These are phyloP conservation scores for Corchorus capsularis DNA, from an alignment of 345 rosid species.

Conservation along the genomic window DNA sequence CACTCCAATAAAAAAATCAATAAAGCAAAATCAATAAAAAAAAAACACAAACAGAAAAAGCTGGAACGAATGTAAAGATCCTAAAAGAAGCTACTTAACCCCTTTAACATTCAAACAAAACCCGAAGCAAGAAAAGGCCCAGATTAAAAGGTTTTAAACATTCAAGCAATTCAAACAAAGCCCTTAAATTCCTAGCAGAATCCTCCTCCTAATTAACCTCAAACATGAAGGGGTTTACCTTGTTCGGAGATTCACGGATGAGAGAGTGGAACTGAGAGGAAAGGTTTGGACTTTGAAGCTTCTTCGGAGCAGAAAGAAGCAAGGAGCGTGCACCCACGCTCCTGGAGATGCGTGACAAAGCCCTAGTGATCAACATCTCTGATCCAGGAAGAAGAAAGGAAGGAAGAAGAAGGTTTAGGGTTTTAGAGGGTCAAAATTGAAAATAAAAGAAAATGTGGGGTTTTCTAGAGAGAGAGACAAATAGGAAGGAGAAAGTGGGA, in stretches of 20 bases:
- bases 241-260: constrained; percentile 28
- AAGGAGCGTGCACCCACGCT: constrained; percentile 45
- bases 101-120: not conserved
- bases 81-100: not conserved
- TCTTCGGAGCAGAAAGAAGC: constrained; percentile 40
- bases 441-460: not conserved
- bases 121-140: not conserved
- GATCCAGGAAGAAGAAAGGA: not conserved
- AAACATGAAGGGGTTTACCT: constrained; percentile 36
- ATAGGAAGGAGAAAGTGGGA: not conserved
- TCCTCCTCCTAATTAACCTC: constrained; percentile 21
- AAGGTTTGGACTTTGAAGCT: constrained; percentile 34
- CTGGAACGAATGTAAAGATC: not conserved
- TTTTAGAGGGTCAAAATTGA: constrained; percentile 1
- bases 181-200: constrained; percentile 53
- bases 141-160: not conserved
- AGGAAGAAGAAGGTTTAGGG: not conserved
- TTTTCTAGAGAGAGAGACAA: not conserved
- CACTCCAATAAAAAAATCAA: not conserved
- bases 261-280: constrained; percentile 45
- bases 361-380: constrained; percentile 53
- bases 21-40: not conserved
- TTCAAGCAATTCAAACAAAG: not conserved
- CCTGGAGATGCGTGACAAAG: constrained; percentile 57
- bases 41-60: not conserved